phyloP scores from a whole-genome alignment of 2,329 filamentous ascomycete species.

The Diaporthe vaccinii region DNA sequence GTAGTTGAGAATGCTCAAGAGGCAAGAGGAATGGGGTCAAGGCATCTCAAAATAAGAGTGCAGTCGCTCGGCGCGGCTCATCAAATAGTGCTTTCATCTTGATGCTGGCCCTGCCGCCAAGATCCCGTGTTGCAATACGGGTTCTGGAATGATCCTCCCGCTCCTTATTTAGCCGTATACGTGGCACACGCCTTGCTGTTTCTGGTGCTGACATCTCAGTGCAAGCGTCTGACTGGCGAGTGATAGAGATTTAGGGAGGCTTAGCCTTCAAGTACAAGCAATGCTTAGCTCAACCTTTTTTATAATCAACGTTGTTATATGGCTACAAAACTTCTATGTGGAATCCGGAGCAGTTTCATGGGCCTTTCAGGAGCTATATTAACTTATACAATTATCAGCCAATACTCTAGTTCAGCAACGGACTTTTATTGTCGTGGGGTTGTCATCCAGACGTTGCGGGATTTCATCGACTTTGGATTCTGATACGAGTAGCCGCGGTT shows the following conservation, averaged over 20 bases:
- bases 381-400: too few relatives aligned
- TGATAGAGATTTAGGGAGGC: background rate
- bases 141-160: conserved; percentile 9
- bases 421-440: too few relatives aligned
- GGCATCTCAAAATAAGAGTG: background rate
- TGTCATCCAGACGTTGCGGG: too few relatives aligned
- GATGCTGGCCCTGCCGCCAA: background rate
- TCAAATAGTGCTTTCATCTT: conserved; percentile 10
- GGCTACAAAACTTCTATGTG: too few relatives aligned
- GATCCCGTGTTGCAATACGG: conserved; percentile 10
- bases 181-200: background rate
- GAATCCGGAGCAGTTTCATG: too few relatives aligned
- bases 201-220: background rate
- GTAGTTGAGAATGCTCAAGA: background rate
- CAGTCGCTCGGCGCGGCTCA: background rate
- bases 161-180: background rate
- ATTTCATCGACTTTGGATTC: too few relatives aligned
- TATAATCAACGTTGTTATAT: too few relatives aligned
- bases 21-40: background rate
- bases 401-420: too few relatives aligned
- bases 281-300: too few relatives aligned
- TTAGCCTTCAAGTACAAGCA: background rate
- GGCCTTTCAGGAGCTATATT: too few relatives aligned
- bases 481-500: too few relatives aligned
- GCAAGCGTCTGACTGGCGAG: background rate